Percentiles rank a stretch among this genome's conserved stretches.
phyloP scores from a whole-genome alignment of 306 rosid species.

The Phaseolus lunatus region DNA sequence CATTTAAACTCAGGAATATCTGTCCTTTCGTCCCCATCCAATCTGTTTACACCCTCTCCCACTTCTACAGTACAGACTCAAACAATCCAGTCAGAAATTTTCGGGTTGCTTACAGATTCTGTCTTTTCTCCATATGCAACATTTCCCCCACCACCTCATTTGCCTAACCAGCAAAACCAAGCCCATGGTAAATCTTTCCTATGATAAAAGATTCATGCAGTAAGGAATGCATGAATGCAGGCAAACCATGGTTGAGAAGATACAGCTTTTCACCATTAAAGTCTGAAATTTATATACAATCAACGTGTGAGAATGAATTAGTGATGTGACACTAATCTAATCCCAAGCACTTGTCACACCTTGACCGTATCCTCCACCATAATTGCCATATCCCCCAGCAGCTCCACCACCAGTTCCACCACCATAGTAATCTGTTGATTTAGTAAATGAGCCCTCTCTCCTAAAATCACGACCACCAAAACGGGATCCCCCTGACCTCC shows the following conservation, averaged over 20 bases:
- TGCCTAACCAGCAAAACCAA: slow-evolving; percentile 46
- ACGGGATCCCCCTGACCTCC: slow-evolving; percentile 67
- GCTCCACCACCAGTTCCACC: slow-evolving; percentile 48
- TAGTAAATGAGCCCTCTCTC: slow-evolving; percentile 57
- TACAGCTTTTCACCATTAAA: slow-evolving; percentile 39
- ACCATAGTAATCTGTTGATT: slow-evolving; percentile 60
- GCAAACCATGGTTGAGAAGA: slow-evolving; percentile 48
- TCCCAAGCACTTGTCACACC: slow-evolving; percentile 88
- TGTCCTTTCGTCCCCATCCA: slow-evolving; percentile 29
- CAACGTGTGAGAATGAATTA: slow-evolving; percentile 45
- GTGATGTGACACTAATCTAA: slow-evolving; percentile 52
- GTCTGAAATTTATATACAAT: slow-evolving; percentile 58
- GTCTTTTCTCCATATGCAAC: slow-evolving; percentile 42
- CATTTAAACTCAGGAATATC: slow-evolving; percentile 20
- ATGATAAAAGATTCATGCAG: slow-evolving; percentile 35
- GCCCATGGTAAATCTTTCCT: slow-evolving; percentile 40
- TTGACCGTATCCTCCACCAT: slow-evolving; percentile 60
- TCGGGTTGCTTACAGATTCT: slow-evolving; percentile 35
- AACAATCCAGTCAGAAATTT: slow-evolving; percentile 37
- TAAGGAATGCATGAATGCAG: slow-evolving; percentile 39
- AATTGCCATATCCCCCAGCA: slow-evolving; percentile 64
- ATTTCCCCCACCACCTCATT: slow-evolving; percentile 43
- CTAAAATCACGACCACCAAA: slow-evolving; percentile 85
- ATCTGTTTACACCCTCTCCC: slow-evolving; percentile 43
- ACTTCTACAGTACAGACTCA: slow-evolving; percentile 27